phyloP scores from a whole-genome alignment of 192 early-diverging fungal species.

The Coemansia sp. region DNA sequence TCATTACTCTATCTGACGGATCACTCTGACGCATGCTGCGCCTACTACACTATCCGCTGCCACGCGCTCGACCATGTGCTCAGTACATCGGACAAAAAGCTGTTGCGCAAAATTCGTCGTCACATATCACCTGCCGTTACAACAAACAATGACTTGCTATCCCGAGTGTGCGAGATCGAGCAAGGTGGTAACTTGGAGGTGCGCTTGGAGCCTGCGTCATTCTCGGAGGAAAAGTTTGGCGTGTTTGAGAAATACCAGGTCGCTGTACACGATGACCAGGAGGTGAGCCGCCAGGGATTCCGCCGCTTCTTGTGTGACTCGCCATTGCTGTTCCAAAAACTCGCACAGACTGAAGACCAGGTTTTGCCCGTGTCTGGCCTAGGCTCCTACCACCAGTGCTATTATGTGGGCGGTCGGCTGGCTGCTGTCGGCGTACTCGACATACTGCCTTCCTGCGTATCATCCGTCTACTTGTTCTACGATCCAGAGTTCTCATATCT shows the following conservation, averaged over 20 bases:
- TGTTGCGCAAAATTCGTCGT: constrained; percentile 21
- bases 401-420: constrained; percentile 78
- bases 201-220: constrained; percentile 60
- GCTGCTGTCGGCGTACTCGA: constrained; percentile 93
- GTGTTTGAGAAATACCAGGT: constrained; percentile 84
- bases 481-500: constrained; percentile 80
- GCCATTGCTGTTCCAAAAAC: constrained; percentile 57
- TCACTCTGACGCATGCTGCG: constrained; percentile 57
- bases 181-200: constrained; percentile 12
- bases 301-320: constrained; percentile 73
- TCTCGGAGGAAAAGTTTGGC: constrained; percentile 70
- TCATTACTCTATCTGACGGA: constrained; percentile 53
- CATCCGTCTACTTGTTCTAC: constrained; percentile 94
- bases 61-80: constrained; percentile 21
- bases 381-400: constrained; percentile 90
- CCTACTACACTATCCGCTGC: constrained; percentile 51
- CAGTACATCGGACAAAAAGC: constrained; percentile 25
- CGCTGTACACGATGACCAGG: constrained; percentile 75
- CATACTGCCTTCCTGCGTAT: constrained; percentile 83
- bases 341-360: not conserved
- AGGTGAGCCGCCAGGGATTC: constrained; percentile 58
- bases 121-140: not conserved
- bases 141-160: not conserved
- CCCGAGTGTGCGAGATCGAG: not conserved
- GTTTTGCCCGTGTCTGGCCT: constrained; percentile 49